Evolutionary conservation across 2,329 filamentous ascomycete species (phyloP).

Genomic region (Hymenoscyphus infarciens): DNA sequence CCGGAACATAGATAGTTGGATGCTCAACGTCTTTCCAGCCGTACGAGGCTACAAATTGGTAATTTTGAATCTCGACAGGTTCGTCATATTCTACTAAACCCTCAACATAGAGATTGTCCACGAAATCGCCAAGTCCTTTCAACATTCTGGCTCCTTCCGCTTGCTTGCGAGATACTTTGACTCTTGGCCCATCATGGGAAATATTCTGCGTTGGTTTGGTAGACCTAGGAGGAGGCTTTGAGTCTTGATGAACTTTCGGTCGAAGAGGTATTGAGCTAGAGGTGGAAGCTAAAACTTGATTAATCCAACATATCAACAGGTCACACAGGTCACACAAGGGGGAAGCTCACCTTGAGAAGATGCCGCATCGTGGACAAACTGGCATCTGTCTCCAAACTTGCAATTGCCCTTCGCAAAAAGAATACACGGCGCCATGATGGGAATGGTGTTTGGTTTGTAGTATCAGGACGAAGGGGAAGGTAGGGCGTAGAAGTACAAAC

Average conservation of each 20-base stretch:
- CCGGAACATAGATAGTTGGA: constrained; percentile 26
- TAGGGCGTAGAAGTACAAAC: neutral
- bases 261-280: neutral
- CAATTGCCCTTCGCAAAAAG: neutral
- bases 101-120: neutral
- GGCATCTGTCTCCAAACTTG: neutral
- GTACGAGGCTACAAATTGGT: constrained; percentile 26
- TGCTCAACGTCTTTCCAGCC: constrained; percentile 20
- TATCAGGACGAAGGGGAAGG: neutral
- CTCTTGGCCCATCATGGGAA: neutral
- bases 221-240: neutral
- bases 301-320: neutral
- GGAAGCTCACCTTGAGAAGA: neutral
- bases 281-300: neutral
- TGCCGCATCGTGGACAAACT: neutral
- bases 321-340: neutral
- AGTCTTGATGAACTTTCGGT: neutral
- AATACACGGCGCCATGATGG: neutral
- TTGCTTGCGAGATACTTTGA: neutral
- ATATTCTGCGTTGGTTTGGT: neutral
- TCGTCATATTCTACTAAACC: neutral
- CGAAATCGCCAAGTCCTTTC: neutral
- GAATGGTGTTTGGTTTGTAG: neutral
- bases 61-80: constrained; percentile 16
- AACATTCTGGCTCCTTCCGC: neutral